Conservation (phyloP, 306 rosid species). For the Casuarina equisetifolia region DNA sequence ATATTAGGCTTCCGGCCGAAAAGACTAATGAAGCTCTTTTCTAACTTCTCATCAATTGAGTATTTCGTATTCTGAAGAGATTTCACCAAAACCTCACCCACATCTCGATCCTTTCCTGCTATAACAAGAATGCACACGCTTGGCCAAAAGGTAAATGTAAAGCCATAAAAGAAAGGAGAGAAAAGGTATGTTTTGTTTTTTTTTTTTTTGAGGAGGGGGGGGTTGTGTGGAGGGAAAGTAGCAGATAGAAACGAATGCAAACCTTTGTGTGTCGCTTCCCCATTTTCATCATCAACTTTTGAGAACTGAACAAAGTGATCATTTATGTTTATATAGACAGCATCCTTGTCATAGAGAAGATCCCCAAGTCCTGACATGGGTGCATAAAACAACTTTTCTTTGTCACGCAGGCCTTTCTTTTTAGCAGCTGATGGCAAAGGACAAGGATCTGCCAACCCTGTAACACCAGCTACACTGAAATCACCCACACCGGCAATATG, state of each 20-base stretch:
- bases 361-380: constrained; percentile 99
- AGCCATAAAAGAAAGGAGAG: constrained; percentile 5
- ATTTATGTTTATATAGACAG: constrained; percentile 84
- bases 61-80: constrained; percentile 79
- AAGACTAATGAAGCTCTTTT: constrained; percentile 57
- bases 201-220: too few relatives aligned
- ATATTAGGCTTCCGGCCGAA: constrained; percentile 47
- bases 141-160: constrained; percentile 14
- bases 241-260: constrained; percentile 13
- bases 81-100: constrained; percentile 79
- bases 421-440: constrained; percentile 97
- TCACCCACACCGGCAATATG: constrained; percentile 98
- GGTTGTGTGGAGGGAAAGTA: background rate
- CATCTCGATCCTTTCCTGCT: constrained; percentile 70
- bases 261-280: constrained; percentile 56
- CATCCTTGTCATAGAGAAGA: constrained; percentile 93
- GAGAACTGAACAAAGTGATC: constrained; percentile 86
- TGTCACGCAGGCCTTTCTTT: constrained; percentile 95
- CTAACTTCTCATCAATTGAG: constrained; percentile 78
- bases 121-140: constrained; percentile 17
- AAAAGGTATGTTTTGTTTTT: background rate
- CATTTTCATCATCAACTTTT: constrained; percentile 55
- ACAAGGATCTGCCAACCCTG: constrained; percentile 85
- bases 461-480: constrained; percentile 55
- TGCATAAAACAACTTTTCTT: constrained; percentile 83